Evolutionary conservation across 1,139 yeast species (phyloP).

Genomic region (Candida sanyaensis): DNA sequence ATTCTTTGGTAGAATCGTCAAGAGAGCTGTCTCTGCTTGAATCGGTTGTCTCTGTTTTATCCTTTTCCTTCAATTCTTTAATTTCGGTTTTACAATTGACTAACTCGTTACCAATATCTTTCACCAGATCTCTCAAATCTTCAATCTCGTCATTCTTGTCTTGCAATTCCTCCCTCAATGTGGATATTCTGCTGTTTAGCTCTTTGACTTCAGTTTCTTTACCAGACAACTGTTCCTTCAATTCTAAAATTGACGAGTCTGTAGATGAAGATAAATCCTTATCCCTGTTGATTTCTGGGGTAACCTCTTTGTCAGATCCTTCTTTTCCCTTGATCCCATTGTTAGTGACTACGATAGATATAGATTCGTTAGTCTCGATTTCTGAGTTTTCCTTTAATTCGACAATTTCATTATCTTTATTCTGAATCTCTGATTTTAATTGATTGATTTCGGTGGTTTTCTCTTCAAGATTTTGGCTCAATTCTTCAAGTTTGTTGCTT

Average conservation of each 20-base stretch:
- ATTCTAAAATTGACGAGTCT: conserved; percentile 1
- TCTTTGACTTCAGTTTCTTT: conserved; percentile 19
- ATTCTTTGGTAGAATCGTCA: background rate
- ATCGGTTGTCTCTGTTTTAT: background rate
- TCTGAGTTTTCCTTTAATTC: conserved; percentile 1
- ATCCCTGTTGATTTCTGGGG: conserved; percentile 16
- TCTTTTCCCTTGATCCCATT: background rate
- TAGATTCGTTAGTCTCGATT: background rate
- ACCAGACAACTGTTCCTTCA: background rate
- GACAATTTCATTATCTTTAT: conserved; percentile 1
- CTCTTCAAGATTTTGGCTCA: conserved; percentile 12
- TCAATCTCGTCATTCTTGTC: conserved; percentile 54
- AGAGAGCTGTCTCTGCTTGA: background rate
- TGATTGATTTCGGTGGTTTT: conserved; percentile 7
- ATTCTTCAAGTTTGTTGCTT: conserved; percentile 17
- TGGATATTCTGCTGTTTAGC: conserved; percentile 15
- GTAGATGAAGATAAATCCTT: conserved; percentile 4
- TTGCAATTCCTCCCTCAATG: conserved; percentile 21
- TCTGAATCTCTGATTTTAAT: background rate
- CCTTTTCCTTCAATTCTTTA: conserved; percentile 24
- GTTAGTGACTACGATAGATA: background rate
- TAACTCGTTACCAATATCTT: conserved; percentile 72
- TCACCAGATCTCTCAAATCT: conserved; percentile 67
- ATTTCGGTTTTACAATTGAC: conserved; percentile 54
- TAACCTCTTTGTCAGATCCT: conserved; percentile 12